A percentile compares a stretch with the other conserved stretches of the same genome.
Conservation (phyloP, 2,329 filamentous ascomycete species). For the Pseudodiploospora longispora region DNA sequence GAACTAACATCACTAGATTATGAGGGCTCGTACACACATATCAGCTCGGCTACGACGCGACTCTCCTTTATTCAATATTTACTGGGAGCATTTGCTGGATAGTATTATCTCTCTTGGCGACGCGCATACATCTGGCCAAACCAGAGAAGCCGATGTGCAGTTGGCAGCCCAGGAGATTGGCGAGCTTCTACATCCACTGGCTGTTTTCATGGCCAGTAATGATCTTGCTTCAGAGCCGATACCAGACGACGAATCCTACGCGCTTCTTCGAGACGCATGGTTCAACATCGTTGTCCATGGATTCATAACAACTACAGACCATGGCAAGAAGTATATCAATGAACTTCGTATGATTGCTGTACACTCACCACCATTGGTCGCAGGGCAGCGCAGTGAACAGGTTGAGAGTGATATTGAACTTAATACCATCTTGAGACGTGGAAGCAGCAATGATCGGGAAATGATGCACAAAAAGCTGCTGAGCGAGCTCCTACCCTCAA, state of each 20-base stretch:
- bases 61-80: conserved; percentile 73
- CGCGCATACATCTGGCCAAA: conserved; percentile 63
- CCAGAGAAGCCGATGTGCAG: conserved; percentile 70
- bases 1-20: conserved; percentile 41
- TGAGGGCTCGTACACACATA: conserved; percentile 71
- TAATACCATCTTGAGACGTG: conserved; percentile 84
- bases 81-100: conserved; percentile 76
- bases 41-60: conserved; percentile 59
- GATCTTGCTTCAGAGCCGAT: conserved; percentile 42
- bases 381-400: conserved; percentile 81
- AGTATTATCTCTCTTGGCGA: conserved; percentile 87
- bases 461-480: conserved; percentile 74
- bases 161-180: conserved; percentile 80
- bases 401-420: conserved; percentile 95
- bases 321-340: conserved; percentile 62
- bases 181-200: conserved; percentile 80
- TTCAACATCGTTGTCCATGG: conserved; percentile 96
- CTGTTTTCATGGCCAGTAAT: conserved; percentile 67
- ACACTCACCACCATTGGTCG: conserved; percentile 78
- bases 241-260: conserved; percentile 60
- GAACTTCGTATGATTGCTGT: conserved; percentile 80
- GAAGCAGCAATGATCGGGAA: conserved; percentile 71
- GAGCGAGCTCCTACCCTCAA: conserved; percentile 63
- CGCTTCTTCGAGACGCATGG: conserved; percentile 84
- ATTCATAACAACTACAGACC: conserved; percentile 66